Conservation (phyloP, 2,329 filamentous ascomycete species). For the Aspergillus versicolor region DNA sequence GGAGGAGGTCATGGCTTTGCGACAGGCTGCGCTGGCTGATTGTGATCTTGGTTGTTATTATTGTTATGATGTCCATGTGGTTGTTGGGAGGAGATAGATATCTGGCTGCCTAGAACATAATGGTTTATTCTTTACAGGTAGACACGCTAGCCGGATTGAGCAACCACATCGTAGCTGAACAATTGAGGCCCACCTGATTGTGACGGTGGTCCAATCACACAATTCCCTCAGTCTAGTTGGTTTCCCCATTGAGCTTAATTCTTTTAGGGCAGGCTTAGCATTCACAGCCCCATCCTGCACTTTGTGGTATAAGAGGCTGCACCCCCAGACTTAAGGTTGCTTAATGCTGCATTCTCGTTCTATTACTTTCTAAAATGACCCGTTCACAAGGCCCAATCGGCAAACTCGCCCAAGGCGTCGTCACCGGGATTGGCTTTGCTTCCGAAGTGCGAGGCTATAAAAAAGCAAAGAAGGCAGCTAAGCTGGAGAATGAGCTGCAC, state of each 20-base stretch:
- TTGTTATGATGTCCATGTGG: background rate
- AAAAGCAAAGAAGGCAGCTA: constrained; percentile 10
- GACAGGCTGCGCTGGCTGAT: background rate
- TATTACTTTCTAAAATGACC: background rate
- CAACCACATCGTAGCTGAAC: background rate
- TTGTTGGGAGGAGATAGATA: background rate
- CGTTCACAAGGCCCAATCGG: background rate
- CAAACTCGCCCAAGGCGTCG: constrained; percentile 20
- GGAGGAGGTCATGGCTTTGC: background rate
- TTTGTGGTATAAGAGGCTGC: background rate
- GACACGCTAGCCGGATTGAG: background rate
- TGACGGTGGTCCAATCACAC: background rate
- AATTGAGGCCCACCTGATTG: background rate
- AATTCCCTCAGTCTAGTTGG: background rate
- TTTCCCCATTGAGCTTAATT: background rate
- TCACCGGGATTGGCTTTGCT: constrained; percentile 27
- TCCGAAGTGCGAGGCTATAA: constrained; percentile 23
- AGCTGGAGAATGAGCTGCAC: background rate
- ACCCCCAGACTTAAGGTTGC: background rate
- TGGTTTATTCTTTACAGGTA: too few relatives aligned
- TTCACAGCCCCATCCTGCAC: background rate
- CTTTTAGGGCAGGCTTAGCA: background rate
- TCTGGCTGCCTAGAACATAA: too few relatives aligned
- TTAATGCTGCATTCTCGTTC: background rate
- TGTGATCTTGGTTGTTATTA: background rate